phyloP scores from a whole-genome alignment of 805 yeast genomes.

The Tetrapisispora taiwanensis region DNA sequence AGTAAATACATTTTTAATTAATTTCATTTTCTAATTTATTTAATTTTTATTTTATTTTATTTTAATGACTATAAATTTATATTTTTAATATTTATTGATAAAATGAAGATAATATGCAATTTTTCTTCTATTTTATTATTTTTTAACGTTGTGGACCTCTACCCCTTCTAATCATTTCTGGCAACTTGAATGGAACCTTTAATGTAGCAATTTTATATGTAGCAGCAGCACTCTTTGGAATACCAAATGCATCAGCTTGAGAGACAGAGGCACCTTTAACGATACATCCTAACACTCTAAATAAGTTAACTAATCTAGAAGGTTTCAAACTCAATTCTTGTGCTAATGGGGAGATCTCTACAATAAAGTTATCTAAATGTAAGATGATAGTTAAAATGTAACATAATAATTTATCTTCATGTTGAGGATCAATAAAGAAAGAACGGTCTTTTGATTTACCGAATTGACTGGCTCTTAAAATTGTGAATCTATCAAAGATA shows the following conservation, averaged over 20 bases:
- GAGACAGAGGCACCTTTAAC: constrained; percentile 61
- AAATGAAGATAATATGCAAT: background rate
- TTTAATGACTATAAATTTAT: constrained; percentile 18
- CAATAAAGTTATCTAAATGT: constrained; percentile 64
- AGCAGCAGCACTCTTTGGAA: constrained; percentile 48
- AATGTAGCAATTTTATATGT: constrained; percentile 72
- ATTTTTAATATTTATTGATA: background rate
- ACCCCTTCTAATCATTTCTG: constrained; percentile 67
- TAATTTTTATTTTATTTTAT: constrained; percentile 14
- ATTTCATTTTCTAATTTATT: no score
- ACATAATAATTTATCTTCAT: constrained; percentile 79
- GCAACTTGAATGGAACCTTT: constrained; percentile 81
- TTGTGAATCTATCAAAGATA: constrained; percentile 60
- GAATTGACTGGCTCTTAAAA: constrained; percentile 48
- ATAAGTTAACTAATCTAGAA: constrained; percentile 53
- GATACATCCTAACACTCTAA: constrained; percentile 73
- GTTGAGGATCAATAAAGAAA: constrained; percentile 77
- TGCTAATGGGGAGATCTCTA: constrained; percentile 74
- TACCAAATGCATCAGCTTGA: constrained; percentile 66
- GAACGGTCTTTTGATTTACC: constrained; percentile 70
- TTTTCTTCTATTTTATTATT: background rate
- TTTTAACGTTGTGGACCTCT: constrained; percentile 27
- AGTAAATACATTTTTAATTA: no score
- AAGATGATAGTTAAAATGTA: constrained; percentile 61
- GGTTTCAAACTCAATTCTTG: constrained; percentile 77